Conservation (phyloP, 1,284 basidiomycete genomes). For the Rhodotorula sp. region DNA sequence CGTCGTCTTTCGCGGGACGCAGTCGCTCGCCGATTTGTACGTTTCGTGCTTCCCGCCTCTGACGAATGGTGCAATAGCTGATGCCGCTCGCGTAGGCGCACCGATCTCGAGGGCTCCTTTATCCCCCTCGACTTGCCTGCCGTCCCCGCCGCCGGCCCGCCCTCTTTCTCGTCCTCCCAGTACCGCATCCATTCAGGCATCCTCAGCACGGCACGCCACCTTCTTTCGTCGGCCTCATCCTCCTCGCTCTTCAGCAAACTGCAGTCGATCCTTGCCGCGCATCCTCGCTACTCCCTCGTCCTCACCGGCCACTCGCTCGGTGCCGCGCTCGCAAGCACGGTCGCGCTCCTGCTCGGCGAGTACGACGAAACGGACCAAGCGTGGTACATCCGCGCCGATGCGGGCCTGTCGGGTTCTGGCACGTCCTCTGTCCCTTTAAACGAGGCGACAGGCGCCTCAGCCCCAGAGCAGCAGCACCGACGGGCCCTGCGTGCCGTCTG, state of each 20-base stretch:
- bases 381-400: background rate
- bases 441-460: too few relatives aligned
- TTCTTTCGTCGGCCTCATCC: slow-evolving; percentile 14
- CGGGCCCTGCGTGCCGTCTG: slow-evolving; percentile 30
- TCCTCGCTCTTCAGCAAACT: slow-evolving; percentile 28
- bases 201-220: slow-evolving; percentile 27
- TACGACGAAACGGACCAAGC: background rate
- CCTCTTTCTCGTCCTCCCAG: background rate
- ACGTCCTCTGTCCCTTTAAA: background rate
- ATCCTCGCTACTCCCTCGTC: slow-evolving; percentile 33
- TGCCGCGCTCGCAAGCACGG: slow-evolving; percentile 30
- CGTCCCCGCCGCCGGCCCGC: background rate
- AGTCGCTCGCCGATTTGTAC: slow-evolving; percentile 37
- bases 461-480: background rate
- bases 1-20: slow-evolving; percentile 36
- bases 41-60: background rate
- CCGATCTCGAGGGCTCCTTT: slow-evolving; percentile 37
- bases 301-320: slow-evolving; percentile 38
- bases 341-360: slow-evolving; percentile 30
- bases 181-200: slow-evolving; percentile 36
- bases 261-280: slow-evolving; percentile 20
- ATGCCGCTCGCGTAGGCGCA: slow-evolving; percentile 6
- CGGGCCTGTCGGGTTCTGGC: background rate
- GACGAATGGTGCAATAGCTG: background rate
- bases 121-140: slow-evolving; percentile 13